These are phyloP conservation scores for Oryza coarctata DNA, from an alignment of 176 grass and related monocot species.

Conservation along the genomic window DNA sequence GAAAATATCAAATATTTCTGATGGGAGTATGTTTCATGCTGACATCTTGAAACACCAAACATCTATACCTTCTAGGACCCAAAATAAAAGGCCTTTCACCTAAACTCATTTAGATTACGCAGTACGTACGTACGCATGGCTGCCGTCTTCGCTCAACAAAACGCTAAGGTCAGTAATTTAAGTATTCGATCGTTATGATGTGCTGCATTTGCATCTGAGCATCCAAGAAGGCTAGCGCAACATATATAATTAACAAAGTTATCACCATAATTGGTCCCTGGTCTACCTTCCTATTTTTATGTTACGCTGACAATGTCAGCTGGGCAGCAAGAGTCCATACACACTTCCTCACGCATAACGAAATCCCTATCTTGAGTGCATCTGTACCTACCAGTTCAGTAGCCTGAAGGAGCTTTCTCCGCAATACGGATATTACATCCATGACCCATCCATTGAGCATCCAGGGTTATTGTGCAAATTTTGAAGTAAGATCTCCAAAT, in stretches of 20 bases:
- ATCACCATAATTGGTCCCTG: slow-evolving; percentile 25
- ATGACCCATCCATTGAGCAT: no score
- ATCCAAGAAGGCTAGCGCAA: background rate
- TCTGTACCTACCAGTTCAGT: no score
- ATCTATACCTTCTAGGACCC: background rate
- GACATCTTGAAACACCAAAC: background rate
- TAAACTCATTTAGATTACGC: background rate
- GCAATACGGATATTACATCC: no score
- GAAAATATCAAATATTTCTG: no score
- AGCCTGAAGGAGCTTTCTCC: no score
- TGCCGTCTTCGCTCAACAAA: background rate
- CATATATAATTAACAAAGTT: slow-evolving; percentile 25
- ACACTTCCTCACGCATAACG: background rate
- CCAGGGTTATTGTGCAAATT: no score
- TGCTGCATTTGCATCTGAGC: background rate
- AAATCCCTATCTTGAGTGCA: no score
- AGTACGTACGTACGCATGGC: background rate
- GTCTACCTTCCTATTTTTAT: slow-evolving; percentile 19
- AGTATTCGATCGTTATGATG: background rate
- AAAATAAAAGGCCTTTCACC: background rate
- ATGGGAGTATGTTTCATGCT: no score
- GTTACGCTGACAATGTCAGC: background rate
- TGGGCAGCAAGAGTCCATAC: slow-evolving; percentile 5
- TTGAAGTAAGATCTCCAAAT: no score
- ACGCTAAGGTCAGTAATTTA: background rate